These are phyloP conservation scores for Alternaria sp. DNA, from an alignment of 2,329 filamentous ascomycete genomes.

Conservation along the genomic window DNA sequence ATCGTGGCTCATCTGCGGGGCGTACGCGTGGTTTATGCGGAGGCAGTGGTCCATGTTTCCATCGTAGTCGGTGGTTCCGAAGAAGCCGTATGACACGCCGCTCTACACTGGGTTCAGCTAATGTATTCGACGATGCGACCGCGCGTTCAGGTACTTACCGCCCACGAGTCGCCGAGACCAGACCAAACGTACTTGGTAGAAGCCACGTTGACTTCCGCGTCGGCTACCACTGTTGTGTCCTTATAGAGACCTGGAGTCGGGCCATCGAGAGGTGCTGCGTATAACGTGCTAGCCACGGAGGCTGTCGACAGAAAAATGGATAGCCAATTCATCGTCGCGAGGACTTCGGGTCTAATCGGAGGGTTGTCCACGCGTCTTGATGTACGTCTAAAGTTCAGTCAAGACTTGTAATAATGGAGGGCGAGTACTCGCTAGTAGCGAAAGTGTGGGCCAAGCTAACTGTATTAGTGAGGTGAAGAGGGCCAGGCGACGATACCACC, in stretches of 20 bases:
- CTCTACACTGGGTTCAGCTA: neutral
- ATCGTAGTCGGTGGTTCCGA: neutral
- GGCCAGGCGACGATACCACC: too few species aligned
- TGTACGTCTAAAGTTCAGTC: accelerated
- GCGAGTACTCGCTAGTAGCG: neutral
- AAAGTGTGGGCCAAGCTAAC: neutral
- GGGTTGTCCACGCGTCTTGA: accelerated
- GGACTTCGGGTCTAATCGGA: neutral
- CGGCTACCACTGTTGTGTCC: neutral
- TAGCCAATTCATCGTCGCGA: neutral
- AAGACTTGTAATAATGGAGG: neutral
- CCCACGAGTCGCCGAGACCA: neutral
- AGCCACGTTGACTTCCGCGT: neutral
- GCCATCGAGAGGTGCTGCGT: neutral
- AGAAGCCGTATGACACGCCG: neutral
- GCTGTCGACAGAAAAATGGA: neutral
- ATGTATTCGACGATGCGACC: accelerated
- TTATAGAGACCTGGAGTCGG: neutral
- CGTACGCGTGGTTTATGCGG: neutral
- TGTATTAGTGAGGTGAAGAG: too few species aligned
- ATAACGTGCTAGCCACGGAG: neutral
- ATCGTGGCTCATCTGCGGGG: neutral
- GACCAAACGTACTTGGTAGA: neutral
- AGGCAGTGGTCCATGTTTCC: neutral
- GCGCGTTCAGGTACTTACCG: neutral